Conservation (phyloP, 495 filamentous ascomycete genomes). For the Xylaria acuta region DNA sequence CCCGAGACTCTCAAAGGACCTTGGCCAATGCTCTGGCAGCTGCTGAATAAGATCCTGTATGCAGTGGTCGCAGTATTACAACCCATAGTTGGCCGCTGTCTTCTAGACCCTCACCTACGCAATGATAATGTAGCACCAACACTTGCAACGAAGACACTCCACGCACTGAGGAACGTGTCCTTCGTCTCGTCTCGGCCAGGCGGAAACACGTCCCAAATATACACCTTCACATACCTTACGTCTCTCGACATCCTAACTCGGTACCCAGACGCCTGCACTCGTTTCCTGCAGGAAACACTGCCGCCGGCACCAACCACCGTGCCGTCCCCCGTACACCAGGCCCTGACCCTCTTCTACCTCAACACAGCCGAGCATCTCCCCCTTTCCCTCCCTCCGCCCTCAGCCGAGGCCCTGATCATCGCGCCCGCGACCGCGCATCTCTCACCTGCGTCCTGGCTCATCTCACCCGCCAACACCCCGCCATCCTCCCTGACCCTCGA, state of each 20-base stretch:
- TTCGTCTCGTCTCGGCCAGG: constrained; percentile 86
- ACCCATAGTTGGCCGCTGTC: constrained; percentile 70
- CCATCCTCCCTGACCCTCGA: constrained; percentile 58
- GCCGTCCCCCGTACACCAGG: constrained; percentile 76
- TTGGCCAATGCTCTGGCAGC: constrained; percentile 78
- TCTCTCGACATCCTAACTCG: constrained; percentile 87
- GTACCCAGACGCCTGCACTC: constrained; percentile 70
- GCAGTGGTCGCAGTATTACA: constrained; percentile 77
- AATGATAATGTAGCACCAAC: constrained; percentile 64
- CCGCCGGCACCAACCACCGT: constrained; percentile 62
- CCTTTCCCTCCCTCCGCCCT: constrained; percentile 65
- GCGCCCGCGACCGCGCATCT: constrained; percentile 80
- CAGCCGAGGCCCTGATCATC: constrained; percentile 76
- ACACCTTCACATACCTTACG: constrained; percentile 83
- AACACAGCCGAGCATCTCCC: constrained; percentile 90
- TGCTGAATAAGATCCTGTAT: constrained; percentile 82
- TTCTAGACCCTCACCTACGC: constrained; percentile 51
- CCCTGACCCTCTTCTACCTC: constrained; percentile 88
- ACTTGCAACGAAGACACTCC: constrained; percentile 77
- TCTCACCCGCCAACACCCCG: constrained; percentile 52
- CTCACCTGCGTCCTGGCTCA: constrained; percentile 65
- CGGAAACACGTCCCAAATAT: constrained; percentile 73
- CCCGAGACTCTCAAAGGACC: constrained; percentile 72
- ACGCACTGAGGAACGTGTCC: constrained; percentile 80
- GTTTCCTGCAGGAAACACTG: constrained; percentile 71